phyloP scores from a whole-genome alignment of 1,139 yeast genomes.

The Hemisphaericaspora lyxosophila region DNA sequence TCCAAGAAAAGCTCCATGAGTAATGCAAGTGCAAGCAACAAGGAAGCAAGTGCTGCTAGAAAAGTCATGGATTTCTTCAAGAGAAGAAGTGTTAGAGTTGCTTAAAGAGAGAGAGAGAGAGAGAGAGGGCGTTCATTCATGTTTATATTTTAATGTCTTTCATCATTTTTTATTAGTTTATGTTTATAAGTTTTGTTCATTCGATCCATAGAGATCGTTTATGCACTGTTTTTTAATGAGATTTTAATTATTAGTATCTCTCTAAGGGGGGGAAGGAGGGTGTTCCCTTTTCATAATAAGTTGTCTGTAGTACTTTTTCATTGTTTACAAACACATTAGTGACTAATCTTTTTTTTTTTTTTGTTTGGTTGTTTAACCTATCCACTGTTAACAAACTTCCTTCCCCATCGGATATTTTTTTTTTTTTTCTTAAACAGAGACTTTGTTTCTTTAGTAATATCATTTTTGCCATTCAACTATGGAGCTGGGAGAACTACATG shows the following conservation, averaged over 20 bases:
- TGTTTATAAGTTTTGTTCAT: neutral
- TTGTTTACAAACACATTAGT: neutral
- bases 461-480: conserved; percentile 1
- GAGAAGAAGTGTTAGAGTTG: conserved; percentile 61
- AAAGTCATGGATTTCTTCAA: conserved; percentile 81
- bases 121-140: neutral
- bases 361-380: too few relatives aligned
- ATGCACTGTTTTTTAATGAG: neutral
- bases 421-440: neutral
- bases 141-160: conserved; percentile 1
- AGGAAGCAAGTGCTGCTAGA: conserved; percentile 70
- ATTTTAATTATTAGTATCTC: too few relatives aligned
- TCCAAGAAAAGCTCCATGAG: conserved; percentile 11
- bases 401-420: too few relatives aligned
- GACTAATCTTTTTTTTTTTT: neutral
- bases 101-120: too few relatives aligned
- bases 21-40: conserved; percentile 23
- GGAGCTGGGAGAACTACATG: conserved; percentile 11
- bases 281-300: too few relatives aligned
- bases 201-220: neutral
- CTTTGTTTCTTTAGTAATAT: neutral
- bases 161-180: conserved; percentile 3
- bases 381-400: too few relatives aligned
- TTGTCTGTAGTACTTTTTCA: neutral
- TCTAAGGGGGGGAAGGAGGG: too few relatives aligned